Evolutionary conservation across 441 rosid species (phyloP).

Genomic region (Monsonia emarginata): DNA sequence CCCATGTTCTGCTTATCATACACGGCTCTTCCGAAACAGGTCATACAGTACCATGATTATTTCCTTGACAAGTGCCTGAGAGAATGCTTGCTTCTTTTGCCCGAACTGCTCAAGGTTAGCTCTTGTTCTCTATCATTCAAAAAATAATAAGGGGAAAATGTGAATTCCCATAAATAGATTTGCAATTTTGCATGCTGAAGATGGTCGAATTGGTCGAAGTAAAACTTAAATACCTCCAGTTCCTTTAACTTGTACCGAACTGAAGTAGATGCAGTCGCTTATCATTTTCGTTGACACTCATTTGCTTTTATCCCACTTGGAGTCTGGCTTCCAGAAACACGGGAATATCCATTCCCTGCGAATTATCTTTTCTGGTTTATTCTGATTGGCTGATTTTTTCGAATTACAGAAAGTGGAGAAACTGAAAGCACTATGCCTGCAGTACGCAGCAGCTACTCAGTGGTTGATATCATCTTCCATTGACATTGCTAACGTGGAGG

Average conservation of each 20-base stretch:
- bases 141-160: neutral
- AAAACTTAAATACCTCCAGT: too few species aligned
- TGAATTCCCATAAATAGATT: neutral
- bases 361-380: neutral
- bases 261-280: neutral
- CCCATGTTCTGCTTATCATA: too few species aligned
- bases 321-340: neutral
- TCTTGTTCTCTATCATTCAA: slow-evolving; percentile 9
- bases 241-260: neutral
- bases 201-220: too few species aligned
- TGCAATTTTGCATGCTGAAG: neutral
- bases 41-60: slow-evolving; percentile 77
- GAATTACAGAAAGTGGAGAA: slow-evolving; percentile 72
- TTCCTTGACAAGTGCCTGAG: slow-evolving; percentile 85
- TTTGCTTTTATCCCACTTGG: neutral
- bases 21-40: slow-evolving; percentile 38
- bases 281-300: neutral
- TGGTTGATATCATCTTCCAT: slow-evolving; percentile 85
- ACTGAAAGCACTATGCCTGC: slow-evolving; percentile 71
- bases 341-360: neutral
- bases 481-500: slow-evolving; percentile 40
- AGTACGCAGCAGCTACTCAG: slow-evolving; percentile 86
- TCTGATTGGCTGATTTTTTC: neutral
- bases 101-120: slow-evolving; percentile 76
- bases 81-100: slow-evolving; percentile 94